Percentiles rank a stretch among this genome's conserved stretches.
Evolutionary conservation across 2,329 filamentous ascomycete genomes (phyloP).

Genomic region (Phyllosticta citriasiana): DNA sequence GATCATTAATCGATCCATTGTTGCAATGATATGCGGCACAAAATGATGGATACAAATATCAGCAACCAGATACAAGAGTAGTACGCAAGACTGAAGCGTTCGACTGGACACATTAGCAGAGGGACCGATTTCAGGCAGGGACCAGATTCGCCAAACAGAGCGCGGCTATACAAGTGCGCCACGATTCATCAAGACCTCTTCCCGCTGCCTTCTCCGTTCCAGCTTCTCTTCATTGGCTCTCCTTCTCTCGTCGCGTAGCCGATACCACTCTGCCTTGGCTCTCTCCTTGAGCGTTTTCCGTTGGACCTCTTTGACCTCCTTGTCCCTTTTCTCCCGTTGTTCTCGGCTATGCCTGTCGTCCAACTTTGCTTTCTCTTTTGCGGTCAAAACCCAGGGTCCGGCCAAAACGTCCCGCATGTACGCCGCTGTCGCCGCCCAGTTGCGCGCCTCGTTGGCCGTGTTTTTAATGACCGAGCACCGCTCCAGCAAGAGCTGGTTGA

Average conservation of each 20-base stretch:
- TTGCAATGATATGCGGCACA: neutral
- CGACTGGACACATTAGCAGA: neutral
- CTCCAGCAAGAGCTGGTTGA: slow-evolving; percentile 46
- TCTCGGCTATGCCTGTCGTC: slow-evolving; percentile 26
- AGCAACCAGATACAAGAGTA: neutral
- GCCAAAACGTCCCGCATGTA: slow-evolving; percentile 42
- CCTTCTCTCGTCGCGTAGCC: slow-evolving; percentile 21
- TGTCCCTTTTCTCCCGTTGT: slow-evolving; percentile 26
- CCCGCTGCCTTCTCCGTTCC: slow-evolving; percentile 34
- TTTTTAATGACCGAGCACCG: slow-evolving; percentile 39
- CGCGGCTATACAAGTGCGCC: slow-evolving; percentile 26
- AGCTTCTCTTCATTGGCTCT: slow-evolving; percentile 27
- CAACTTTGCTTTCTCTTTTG: slow-evolving; percentile 30
- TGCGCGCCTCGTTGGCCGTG: slow-evolving; percentile 45
- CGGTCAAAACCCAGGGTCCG: slow-evolving; percentile 43
- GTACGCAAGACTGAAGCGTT: neutral
- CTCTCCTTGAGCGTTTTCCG: slow-evolving; percentile 25
- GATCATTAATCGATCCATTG: neutral
- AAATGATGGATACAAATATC: neutral
- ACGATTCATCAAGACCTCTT: slow-evolving; percentile 32
- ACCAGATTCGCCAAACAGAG: neutral
- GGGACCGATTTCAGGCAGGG: neutral
- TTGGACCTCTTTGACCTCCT: slow-evolving; percentile 23
- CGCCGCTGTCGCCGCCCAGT: slow-evolving; percentile 41
- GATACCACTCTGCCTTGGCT: slow-evolving; percentile 23